Evolutionary conservation across 495 filamentous ascomycete species (phyloP).

Genomic region (Lindgomyces ingoldianus): DNA sequence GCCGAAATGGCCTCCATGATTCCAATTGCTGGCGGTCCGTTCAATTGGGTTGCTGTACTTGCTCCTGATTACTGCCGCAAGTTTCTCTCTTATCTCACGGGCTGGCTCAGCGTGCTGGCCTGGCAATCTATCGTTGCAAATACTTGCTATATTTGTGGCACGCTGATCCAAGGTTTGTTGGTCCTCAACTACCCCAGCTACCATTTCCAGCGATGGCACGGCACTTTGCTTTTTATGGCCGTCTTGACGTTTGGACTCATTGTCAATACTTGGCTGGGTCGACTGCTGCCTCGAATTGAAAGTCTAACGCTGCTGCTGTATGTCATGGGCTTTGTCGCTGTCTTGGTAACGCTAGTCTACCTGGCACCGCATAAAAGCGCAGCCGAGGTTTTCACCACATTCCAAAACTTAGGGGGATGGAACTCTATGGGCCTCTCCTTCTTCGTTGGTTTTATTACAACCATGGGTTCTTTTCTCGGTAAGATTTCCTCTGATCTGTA

Average conservation of each 20-base stretch:
- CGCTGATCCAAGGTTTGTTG: constrained; percentile 45
- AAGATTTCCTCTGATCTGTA: not conserved
- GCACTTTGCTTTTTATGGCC: constrained; percentile 41
- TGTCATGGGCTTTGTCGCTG: not conserved
- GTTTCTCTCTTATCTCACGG: constrained; percentile 52
- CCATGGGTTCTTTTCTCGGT: not conserved
- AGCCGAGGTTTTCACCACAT: not conserved
- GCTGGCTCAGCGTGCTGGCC: constrained; percentile 45
- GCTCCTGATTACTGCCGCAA: constrained; percentile 47
- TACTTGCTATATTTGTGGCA: constrained; percentile 54
- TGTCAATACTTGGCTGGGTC: not conserved
- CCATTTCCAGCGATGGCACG: constrained; percentile 42
- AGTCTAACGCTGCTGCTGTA: not conserved
- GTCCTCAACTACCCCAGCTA: constrained; percentile 38
- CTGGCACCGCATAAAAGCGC: not conserved
- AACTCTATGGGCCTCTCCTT: not conserved
- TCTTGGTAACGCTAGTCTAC: not conserved
- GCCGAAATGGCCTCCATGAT: constrained; percentile 48
- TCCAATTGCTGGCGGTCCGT: constrained; percentile 43
- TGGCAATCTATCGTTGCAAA: constrained; percentile 47
- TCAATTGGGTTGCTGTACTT: not conserved
- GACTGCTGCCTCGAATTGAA: not conserved
- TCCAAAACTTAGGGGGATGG: not conserved
- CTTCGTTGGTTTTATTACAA: not conserved
- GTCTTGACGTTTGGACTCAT: not conserved